phyloP scores from a whole-genome alignment of 2,329 filamentous ascomycete species.

The Fusarium coffeatum region DNA sequence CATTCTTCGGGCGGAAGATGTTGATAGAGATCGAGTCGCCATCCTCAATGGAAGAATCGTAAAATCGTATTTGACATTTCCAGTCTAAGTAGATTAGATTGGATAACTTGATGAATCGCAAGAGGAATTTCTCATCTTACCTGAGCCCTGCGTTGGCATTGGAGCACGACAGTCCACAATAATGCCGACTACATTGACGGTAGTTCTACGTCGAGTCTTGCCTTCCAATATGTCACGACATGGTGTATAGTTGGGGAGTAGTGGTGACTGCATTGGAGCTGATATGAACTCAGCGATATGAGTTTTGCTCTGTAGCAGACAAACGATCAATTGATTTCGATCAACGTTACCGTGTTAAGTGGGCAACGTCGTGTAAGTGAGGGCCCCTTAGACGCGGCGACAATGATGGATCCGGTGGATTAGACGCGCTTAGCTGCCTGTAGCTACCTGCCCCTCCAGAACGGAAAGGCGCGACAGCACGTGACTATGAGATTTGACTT shows the following conservation, averaged over 20 bases:
- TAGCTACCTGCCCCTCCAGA: constrained; percentile 5
- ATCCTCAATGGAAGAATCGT: constrained; percentile 66
- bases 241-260: constrained; percentile 44
- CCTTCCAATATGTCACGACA: constrained; percentile 59
- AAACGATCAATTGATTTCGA: not conserved
- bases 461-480: constrained; percentile 41
- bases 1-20: constrained; percentile 67
- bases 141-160: constrained; percentile 61
- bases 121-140: constrained; percentile 52
- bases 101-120: not conserved
- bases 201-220: constrained; percentile 40
- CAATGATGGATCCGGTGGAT: not conserved
- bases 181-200: constrained; percentile 75
- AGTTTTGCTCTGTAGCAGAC: constrained; percentile 7
- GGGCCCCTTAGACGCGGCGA: constrained; percentile 30
- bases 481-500: constrained; percentile 36
- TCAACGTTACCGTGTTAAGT: constrained; percentile 20
- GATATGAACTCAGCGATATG: constrained; percentile 6
- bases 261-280: constrained; percentile 15
- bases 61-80: constrained; percentile 70
- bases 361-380: constrained; percentile 15
- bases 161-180: constrained; percentile 73
- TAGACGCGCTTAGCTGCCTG: constrained; percentile 27
- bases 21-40: constrained; percentile 59
- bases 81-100: constrained; percentile 58